Evolutionary conservation across 2,329 filamentous ascomycete species (phyloP).

Genomic region (Venturiaceae sp.): DNA sequence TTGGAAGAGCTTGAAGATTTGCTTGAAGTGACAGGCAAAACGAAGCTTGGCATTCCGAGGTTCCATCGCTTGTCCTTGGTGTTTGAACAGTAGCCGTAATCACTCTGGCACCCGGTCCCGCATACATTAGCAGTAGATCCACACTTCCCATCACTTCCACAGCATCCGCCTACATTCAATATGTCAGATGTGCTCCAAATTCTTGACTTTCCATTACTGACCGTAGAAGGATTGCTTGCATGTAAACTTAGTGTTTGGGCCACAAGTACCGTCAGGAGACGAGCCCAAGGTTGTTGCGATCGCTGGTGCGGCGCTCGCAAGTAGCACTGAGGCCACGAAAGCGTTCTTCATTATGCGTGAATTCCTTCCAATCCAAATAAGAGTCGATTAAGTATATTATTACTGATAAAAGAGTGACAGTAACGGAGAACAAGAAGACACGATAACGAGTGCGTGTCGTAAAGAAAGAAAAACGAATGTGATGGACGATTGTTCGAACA

Average conservation of each 20-base stretch:
- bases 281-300: background rate
- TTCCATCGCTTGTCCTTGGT: background rate
- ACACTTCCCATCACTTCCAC: slow-evolving; percentile 1
- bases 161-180: background rate
- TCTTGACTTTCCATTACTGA: too few relatives aligned
- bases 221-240: slow-evolving; percentile 1
- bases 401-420: background rate
- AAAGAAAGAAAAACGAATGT: background rate
- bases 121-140: slow-evolving; percentile 2
- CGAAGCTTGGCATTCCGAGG: background rate
- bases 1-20: background rate
- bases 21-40: background rate
- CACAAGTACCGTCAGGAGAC: background rate
- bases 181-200: too few relatives aligned
- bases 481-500: background rate
- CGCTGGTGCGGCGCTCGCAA: background rate
- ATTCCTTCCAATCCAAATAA: background rate
- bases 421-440: background rate
- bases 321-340: background rate
- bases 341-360: background rate
- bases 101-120: slow-evolving; percentile 1
- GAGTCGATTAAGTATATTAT: background rate
- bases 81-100: slow-evolving; percentile 1
- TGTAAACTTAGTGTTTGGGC: background rate
- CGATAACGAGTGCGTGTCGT: slow-evolving; percentile 4